Conservation (phyloP, 2,329 filamentous ascomycete genomes). For the Blumeria hordei region DNA sequence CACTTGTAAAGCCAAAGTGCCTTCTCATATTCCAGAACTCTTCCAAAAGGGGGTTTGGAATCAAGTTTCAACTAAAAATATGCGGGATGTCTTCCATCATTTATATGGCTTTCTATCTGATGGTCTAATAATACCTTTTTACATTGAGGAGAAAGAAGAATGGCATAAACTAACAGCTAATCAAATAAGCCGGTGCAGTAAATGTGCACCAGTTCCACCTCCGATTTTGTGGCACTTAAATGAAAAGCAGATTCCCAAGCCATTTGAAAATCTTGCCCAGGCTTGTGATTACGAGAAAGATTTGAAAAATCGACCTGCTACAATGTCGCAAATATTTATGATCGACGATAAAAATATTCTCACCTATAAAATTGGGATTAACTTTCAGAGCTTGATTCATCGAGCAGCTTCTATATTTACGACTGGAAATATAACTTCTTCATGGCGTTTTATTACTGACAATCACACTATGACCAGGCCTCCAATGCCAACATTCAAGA, state of each 20-base stretch:
- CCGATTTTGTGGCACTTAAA: slow-evolving; percentile 16
- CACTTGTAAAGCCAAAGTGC: slow-evolving; percentile 1
- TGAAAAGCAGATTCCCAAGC: slow-evolving; percentile 16
- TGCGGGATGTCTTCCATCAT: slow-evolving; percentile 2
- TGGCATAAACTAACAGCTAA: slow-evolving; percentile 1
- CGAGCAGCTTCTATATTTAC: slow-evolving; percentile 13
- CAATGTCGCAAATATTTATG: slow-evolving; percentile 18
- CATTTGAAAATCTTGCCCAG: slow-evolving; percentile 24
- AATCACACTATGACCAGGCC: slow-evolving; percentile 11
- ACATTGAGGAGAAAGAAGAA: neutral
- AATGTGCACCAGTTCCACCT: slow-evolving; percentile 18
- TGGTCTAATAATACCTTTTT: slow-evolving; percentile 3
- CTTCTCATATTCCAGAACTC: neutral
- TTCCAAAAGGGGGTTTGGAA: slow-evolving; percentile 1
- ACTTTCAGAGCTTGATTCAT: slow-evolving; percentile 20
- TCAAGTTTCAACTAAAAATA: slow-evolving; percentile 1
- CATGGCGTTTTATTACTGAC: slow-evolving; percentile 24
- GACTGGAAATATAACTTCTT: slow-evolving; percentile 11
- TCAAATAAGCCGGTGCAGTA: slow-evolving; percentile 1
- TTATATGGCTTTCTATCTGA: slow-evolving; percentile 3
- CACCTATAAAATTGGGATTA: slow-evolving; percentile 19
- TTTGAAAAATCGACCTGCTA: slow-evolving; percentile 22
- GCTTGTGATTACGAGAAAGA: slow-evolving; percentile 25
- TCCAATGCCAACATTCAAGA: neutral
- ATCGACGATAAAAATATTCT: slow-evolving; percentile 13